Conservation (phyloP, 2,329 filamentous ascomycete species). For the Epichloe gansuensis region DNA sequence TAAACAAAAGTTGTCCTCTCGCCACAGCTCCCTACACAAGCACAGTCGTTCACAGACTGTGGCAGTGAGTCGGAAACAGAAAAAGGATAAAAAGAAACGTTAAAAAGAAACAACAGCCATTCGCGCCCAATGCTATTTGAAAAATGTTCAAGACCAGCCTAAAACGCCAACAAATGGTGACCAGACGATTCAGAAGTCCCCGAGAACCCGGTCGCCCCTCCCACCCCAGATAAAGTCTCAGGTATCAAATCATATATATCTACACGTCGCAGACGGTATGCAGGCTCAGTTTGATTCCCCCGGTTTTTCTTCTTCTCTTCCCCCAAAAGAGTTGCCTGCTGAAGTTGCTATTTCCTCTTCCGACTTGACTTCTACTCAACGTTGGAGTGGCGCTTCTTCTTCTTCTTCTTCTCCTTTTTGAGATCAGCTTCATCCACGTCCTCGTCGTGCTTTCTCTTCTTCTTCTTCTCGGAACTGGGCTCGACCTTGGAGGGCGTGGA, state of each 20-base stretch:
- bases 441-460: constrained; percentile 62
- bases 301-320: background rate
- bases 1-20: background rate
- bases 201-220: background rate
- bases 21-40: background rate
- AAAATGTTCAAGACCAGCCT: constrained; percentile 13
- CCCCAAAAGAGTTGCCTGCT: background rate
- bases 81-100: constrained; percentile 1
- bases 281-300: constrained; percentile 4
- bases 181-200: constrained; percentile 9
- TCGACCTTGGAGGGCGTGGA: constrained; percentile 28
- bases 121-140: constrained; percentile 18
- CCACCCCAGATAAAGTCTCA: constrained; percentile 10
- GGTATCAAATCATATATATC: constrained; percentile 18
- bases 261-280: constrained; percentile 10
- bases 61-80: no score
- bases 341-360: background rate
- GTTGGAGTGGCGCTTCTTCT: constrained; percentile 30
- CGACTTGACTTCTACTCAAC: constrained; percentile 5
- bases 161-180: constrained; percentile 22
- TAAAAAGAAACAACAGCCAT: constrained; percentile 13
- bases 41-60: background rate
- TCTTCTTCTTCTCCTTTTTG: constrained; percentile 48
- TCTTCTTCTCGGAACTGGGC: constrained; percentile 29
- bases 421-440: constrained; percentile 47